A percentile compares a stretch with the other conserved stretches of the same genome.
These are phyloP conservation scores for Neonectria sp. DNA, from an alignment of 2,329 filamentous ascomycete genomes.

Conservation along the genomic window DNA sequence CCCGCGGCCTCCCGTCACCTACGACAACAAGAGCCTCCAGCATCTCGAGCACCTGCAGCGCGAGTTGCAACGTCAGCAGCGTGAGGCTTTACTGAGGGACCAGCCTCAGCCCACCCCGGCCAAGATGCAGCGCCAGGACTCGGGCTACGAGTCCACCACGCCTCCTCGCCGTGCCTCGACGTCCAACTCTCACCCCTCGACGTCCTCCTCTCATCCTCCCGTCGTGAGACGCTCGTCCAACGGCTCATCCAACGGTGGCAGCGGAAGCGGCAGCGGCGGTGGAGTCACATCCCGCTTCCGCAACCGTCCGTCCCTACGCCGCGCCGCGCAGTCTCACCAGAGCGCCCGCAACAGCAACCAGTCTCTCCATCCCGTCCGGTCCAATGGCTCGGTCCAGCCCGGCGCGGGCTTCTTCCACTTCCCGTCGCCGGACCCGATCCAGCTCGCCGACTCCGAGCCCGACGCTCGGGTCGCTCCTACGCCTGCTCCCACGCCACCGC, in stretches of 20 bases:
- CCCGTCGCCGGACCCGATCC: constrained; percentile 59
- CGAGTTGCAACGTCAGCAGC: constrained; percentile 42
- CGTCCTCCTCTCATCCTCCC: constrained; percentile 50
- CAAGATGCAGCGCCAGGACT: constrained; percentile 70
- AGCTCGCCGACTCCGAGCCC: constrained; percentile 44
- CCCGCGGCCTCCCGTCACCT: constrained; percentile 45
- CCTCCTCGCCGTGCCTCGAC: constrained; percentile 56
- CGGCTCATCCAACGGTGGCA: constrained; percentile 44
- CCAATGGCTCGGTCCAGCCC: constrained; percentile 49
- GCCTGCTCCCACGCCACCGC: constrained; percentile 61
- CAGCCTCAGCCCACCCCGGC: constrained; percentile 50
- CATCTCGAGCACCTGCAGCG: constrained; percentile 42
- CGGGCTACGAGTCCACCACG: constrained; percentile 69
- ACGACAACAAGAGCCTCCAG: constrained; percentile 38
- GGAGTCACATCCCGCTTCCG: constrained; percentile 50
- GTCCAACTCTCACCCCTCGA: constrained; percentile 53
- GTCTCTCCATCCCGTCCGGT: constrained; percentile 54
- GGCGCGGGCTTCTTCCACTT: constrained; percentile 65
- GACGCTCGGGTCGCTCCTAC: constrained; percentile 37
- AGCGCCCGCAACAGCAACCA: constrained; percentile 49
- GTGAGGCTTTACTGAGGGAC: constrained; percentile 43
- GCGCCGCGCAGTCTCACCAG: constrained; percentile 56
- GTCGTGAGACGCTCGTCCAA: constrained; percentile 54
- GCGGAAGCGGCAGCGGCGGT: background rate
- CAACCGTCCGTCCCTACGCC: constrained; percentile 59